A percentile compares a stretch with the other conserved stretches of the same genome.
Evolutionary conservation across 2,329 filamentous ascomycete genomes (phyloP).

Genomic region (Epichloe scottii): DNA sequence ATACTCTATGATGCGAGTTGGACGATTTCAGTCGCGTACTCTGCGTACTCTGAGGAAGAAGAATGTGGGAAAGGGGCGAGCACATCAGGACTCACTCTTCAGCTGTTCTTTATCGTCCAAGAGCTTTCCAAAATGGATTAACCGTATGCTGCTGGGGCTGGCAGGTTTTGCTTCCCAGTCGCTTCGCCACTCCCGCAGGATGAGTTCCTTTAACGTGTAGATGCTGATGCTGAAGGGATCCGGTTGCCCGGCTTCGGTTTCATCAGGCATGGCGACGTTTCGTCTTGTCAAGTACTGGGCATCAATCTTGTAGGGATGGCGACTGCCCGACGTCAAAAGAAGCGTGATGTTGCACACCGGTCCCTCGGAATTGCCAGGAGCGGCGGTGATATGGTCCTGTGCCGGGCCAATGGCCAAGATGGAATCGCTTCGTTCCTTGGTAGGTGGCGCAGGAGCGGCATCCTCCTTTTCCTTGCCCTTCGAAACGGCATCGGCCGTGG

Average conservation of each 20-base stretch:
- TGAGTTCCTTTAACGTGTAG: constrained; percentile 88
- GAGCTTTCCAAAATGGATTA: constrained; percentile 86
- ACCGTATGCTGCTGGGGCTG: constrained; percentile 75
- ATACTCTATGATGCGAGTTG: constrained; percentile 45
- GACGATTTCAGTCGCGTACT: not conserved
- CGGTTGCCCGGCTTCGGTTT: constrained; percentile 42
- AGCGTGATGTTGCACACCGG: constrained; percentile 64
- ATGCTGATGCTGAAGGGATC: constrained; percentile 87
- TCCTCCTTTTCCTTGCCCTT: constrained; percentile 24
- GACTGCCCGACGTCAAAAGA: constrained; percentile 65
- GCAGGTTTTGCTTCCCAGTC: constrained; percentile 84
- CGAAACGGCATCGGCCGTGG: constrained; percentile 8
- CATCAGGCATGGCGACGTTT: constrained; percentile 61
- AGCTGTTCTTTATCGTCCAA: constrained; percentile 78
- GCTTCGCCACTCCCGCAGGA: constrained; percentile 81
- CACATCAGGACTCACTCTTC: constrained; percentile 49
- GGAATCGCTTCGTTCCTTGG: constrained; percentile 21
- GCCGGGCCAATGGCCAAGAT: constrained; percentile 31
- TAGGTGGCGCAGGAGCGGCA: constrained; percentile 13
- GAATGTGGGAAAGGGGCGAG: not conserved
- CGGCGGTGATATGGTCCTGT: constrained; percentile 27
- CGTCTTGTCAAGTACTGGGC: constrained; percentile 73
- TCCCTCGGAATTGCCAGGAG: constrained; percentile 17
- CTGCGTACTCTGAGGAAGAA: not conserved
- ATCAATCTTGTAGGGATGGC: constrained; percentile 84